Evolutionary conservation across 2,329 filamentous ascomycete genomes (phyloP), one percentile per base, ranked within the genome.

Genomic region (Aspergillus udagawae): DNA sequence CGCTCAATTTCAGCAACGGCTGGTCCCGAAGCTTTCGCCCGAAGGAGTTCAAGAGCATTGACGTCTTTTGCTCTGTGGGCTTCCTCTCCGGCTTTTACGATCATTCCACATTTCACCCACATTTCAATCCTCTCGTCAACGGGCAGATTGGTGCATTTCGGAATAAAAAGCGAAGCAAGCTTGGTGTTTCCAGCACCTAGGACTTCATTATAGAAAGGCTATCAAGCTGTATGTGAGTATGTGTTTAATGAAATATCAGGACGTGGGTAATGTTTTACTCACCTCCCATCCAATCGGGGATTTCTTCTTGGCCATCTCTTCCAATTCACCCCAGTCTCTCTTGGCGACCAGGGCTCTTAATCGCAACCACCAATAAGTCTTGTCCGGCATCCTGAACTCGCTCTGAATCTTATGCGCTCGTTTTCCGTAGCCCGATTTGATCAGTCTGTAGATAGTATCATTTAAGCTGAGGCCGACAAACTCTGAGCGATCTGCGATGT

Each of bases 251-350:
- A 21, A 20, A 58, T 56, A 58, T 48, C 23, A 54, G 48, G 55
- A 25, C 62, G 38, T 45, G 47, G 45, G 49, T 20, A 55, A 48
- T 52, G 41, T 52, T 57, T 54, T 45, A 77, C 86, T 80, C 75
- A 91, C 89, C 84, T 96, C 91, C 94, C 94, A 99, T 10, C 93
- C 93, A 70, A 99, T 97, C 0, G 93, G 91, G 57, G 89, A 94
- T 74, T 92, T 96, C 69, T 90, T 85, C 68, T 82, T 83, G 38
- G 85, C 84, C 65, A 91, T 84, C 65, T 97, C 92, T 72, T 97
- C 92, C 57, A 99, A 83, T 72, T 97, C 93, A 52, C 85, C 86
- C 92, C 92, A 99, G 70, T 96, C 90, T 55, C 94, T 84, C 71
- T 92, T 91, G 17, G 90, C 89, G 2, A 99, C 91, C 52, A 97